Percentiles rank a stretch among this genome's conserved stretches.
phyloP scores from a whole-genome alignment of 345 rosid species.

The Citrus hindsii region DNA sequence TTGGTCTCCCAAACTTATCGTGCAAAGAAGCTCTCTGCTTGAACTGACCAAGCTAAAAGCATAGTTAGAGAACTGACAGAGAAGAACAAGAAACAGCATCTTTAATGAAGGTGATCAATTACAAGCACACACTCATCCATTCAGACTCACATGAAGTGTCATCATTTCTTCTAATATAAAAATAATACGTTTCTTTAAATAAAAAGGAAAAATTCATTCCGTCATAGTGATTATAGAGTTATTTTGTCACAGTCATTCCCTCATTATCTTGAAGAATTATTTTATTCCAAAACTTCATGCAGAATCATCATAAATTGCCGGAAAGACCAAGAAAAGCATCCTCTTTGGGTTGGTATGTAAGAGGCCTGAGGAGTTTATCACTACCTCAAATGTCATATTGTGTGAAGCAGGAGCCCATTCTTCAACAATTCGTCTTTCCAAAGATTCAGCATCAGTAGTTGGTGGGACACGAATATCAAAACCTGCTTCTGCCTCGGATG shows the following conservation, averaged over 20 bases:
- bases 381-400: conserved; percentile 89
- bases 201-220: too few species aligned
- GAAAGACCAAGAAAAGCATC: background rate
- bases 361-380: background rate
- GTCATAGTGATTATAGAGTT: too few species aligned
- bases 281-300: background rate
- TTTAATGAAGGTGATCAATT: background rate
- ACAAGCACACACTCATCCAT: background rate
- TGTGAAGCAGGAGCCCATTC: conserved; percentile 96
- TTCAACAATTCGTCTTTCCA: conserved; percentile 81
- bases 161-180: background rate
- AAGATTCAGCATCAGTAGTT: conserved; percentile 55
- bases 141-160: background rate
- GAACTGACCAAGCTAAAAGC: conserved; percentile 60
- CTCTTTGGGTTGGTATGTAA: background rate
- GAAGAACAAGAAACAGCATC: background rate
- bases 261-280: background rate
- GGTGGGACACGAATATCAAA: conserved; percentile 90
- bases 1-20: conserved; percentile 47
- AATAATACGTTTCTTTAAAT: background rate
- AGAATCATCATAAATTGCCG: background rate
- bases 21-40: conserved; percentile 51
- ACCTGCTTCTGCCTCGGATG: conserved; percentile 98
- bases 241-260: too few species aligned
- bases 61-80: conserved; percentile 11